Conservation (phyloP, 2,329 filamentous ascomycete genomes). For the Fusarium keratoplasticum region DNA sequence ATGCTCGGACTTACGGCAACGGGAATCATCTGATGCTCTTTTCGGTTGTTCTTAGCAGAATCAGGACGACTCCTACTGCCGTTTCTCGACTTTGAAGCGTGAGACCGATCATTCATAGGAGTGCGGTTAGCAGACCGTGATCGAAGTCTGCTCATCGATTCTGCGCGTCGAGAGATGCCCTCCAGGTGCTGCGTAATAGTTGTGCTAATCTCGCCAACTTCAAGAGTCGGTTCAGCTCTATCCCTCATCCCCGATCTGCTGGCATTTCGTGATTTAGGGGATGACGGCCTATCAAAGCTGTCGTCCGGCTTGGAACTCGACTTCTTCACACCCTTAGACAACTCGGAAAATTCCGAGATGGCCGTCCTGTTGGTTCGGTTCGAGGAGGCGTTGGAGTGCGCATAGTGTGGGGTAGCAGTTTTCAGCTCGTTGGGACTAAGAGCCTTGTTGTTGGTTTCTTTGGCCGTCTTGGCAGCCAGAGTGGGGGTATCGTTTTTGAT, state of each 20-base stretch:
- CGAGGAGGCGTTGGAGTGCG: conserved; percentile 13
- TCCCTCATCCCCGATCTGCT: conserved; percentile 44
- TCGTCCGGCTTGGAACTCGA: neutral
- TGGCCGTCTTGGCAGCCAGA: neutral
- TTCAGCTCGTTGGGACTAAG: neutral
- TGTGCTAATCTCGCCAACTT: neutral
- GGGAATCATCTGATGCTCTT: conserved; percentile 8
- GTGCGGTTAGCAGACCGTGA: no score
- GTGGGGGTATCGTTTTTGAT: neutral
- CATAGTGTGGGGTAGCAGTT: neutral
- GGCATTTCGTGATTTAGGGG: conserved; percentile 52
- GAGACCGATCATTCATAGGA: no score
- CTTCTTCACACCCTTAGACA: no score
- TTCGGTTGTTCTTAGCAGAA: neutral
- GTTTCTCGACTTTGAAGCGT: neutral
- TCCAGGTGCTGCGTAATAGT: conserved; percentile 39
- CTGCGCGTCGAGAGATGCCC: conserved; percentile 37
- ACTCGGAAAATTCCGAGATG: conserved; percentile 1
- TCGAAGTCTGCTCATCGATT: conserved; percentile 27
- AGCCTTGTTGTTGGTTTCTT: neutral
- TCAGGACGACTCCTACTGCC: neutral
- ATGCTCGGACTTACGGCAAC: conserved; percentile 29
- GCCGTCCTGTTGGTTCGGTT: neutral
- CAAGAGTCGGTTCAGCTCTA: conserved; percentile 35
- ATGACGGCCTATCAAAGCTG: conserved; percentile 38